Evolutionary conservation across 495 filamentous ascomycete genomes (phyloP), one percentile per base, ranked within the genome.

Genomic region (Pyrenula aspistea): DNA sequence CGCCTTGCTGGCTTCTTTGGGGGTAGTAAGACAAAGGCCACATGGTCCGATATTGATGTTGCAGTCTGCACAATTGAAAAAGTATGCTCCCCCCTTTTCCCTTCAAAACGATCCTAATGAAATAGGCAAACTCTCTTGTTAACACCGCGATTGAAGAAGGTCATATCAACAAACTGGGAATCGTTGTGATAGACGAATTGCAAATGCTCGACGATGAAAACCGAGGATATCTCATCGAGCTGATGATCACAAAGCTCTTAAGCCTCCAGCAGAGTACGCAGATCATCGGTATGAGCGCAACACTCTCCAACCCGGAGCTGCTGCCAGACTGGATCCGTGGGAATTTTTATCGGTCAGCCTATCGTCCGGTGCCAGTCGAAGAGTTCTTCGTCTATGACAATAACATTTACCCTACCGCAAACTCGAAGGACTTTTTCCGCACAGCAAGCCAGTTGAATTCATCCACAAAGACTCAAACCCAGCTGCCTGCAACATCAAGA

Each of bases 31-130:
- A 73, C 77, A 22, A 78, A 81, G 53, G 68, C 77, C 10, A 80
- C 76, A 1, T 91, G 87, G 86, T 73, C 75, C 22, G 88, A 91
- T 63, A 81, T 87, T 53, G 88, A 93, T 65, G 81, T 93, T 57
- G 88, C 81, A 1, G 77, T 91, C 50, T 92, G 87, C 67, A 91
- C 88, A 8, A 87, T 90, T 56, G 88, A 93, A 65, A 93, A 90
- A 83, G 87, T 86, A 20, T 63, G 69, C 65, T 31, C 20, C 25
- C 23, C 49, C 12, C 10, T 55, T 47, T 48, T 59, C 62, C 68
- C 57, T 15, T 42, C 15, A 15, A 15, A 8, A 8, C 15, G 8
- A 42, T 42, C 15, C 31, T 42, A 42, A 42, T 15, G 31, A 42
- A 42, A 63, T 56, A 89, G 86, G 88, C 88, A 55, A 93, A 91